These are phyloP conservation scores for Epichloe amarillans DNA, from an alignment of 2,329 filamentous ascomycete species.

Conservation along the genomic window DNA sequence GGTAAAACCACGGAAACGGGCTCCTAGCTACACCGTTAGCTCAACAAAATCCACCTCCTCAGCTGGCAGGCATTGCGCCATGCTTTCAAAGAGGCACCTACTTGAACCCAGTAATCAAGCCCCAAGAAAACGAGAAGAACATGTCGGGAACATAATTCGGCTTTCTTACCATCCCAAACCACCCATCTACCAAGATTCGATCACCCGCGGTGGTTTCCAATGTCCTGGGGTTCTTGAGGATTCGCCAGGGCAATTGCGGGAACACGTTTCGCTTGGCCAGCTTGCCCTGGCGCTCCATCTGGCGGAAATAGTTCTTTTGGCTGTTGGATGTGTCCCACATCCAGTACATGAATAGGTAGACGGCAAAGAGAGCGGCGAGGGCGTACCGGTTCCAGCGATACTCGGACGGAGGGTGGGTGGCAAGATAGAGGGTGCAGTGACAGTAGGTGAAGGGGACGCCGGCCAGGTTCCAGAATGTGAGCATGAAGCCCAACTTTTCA, in stretches of 20 bases:
- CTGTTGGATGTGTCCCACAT: constrained; percentile 86
- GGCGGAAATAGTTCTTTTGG: constrained; percentile 78
- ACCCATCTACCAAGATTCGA: constrained; percentile 64
- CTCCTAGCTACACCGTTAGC: constrained; percentile 25
- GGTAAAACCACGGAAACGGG: constrained; percentile 86
- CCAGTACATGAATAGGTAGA: constrained; percentile 79
- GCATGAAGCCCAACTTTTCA: constrained; percentile 95
- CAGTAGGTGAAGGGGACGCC: constrained; percentile 86
- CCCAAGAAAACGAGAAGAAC: constrained; percentile 37
- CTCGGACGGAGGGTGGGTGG: constrained; percentile 63
- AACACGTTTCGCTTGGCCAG: constrained; percentile 62
- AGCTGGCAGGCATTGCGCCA: too few relatives aligned
- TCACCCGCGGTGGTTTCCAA: constrained; percentile 62
- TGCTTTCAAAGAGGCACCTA: constrained; percentile 9
- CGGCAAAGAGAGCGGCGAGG: constrained; percentile 48
- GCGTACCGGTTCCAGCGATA: constrained; percentile 65
- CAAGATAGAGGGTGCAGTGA: constrained; percentile 83
- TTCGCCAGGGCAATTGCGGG: constrained; percentile 81
- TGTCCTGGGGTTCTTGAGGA: constrained; percentile 64
- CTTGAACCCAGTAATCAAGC: constrained; percentile 36
- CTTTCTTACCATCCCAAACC: constrained; percentile 65
- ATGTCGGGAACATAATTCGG: constrained; percentile 36
- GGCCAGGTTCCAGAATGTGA: constrained; percentile 94
- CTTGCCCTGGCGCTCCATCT: constrained; percentile 56
- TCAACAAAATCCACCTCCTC: too few relatives aligned